These are phyloP conservation scores for Apiospora marii DNA, from an alignment of 2,329 filamentous ascomycete species.

Conservation along the genomic window DNA sequence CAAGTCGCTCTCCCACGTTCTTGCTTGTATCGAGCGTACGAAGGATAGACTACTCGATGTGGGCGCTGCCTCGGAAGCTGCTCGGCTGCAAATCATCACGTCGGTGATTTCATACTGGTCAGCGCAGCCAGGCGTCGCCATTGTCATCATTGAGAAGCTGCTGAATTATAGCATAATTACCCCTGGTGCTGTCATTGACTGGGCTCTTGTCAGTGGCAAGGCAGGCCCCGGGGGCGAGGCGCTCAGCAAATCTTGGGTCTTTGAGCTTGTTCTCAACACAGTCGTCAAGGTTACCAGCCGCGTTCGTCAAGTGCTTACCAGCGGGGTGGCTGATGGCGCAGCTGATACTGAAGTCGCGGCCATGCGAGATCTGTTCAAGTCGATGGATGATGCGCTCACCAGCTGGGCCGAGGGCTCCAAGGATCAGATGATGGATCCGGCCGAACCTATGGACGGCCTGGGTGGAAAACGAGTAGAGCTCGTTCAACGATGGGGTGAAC, in stretches of 20 bases:
- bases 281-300: conserved; percentile 89
- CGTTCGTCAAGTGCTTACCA: conserved; percentile 78
- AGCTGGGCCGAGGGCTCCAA: conserved; percentile 77
- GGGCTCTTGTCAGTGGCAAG: conserved; percentile 74
- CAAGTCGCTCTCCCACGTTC: conserved; percentile 94
- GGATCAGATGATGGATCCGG: conserved; percentile 76
- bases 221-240: conserved; percentile 65
- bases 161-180: conserved; percentile 96
- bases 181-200: conserved; percentile 85
- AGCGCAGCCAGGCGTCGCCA: conserved; percentile 88
- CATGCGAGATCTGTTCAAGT: conserved; percentile 81
- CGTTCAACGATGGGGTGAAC: conserved; percentile 80
- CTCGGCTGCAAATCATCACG: conserved; percentile 86
- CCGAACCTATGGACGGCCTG: conserved; percentile 58
- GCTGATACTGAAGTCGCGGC: conserved; percentile 69
- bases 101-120: conserved; percentile 94
- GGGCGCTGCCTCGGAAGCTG: conserved; percentile 76
- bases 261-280: conserved; percentile 89
- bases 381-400: conserved; percentile 79
- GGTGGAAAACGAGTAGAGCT: conserved; percentile 67
- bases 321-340: conserved; percentile 62
- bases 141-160: conserved; percentile 94
- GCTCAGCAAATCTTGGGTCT: conserved; percentile 79
- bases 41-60: conserved; percentile 87
- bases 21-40: conserved; percentile 94